Percentiles rank a stretch among this genome's conserved stretches.
phyloP scores from a whole-genome alignment of 768 basidiomycete species.

The Amanita rubescens region DNA sequence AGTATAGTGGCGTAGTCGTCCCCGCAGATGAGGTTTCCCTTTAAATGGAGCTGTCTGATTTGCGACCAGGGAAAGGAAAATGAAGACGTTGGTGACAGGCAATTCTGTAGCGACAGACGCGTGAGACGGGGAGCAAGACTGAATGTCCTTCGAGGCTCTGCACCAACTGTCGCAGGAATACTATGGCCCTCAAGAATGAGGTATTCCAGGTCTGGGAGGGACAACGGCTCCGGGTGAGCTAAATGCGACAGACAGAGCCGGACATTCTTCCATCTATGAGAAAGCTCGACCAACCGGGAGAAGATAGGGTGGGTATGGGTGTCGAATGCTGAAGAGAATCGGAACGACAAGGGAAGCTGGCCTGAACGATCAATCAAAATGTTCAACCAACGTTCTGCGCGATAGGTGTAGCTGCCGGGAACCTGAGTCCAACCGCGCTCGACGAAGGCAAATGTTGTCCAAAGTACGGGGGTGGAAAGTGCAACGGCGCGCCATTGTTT shows the following conservation, averaged over 20 bases:
- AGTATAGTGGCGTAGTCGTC: background rate
- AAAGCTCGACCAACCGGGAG: background rate
- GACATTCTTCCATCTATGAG: background rate
- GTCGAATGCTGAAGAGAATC: background rate
- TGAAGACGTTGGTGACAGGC: background rate
- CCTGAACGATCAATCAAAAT: background rate
- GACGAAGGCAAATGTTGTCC: background rate
- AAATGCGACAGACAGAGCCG: background rate
- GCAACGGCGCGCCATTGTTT: slow-evolving; percentile 3
- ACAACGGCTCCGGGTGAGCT: background rate
- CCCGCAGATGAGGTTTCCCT: slow-evolving; percentile 1
- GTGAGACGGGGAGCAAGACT: background rate
- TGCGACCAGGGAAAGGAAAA: slow-evolving; percentile 5
- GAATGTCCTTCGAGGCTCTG: background rate
- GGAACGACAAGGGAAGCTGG: background rate
- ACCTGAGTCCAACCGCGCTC: no score
- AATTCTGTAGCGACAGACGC: background rate
- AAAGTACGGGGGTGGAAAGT: background rate
- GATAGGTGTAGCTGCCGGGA: no score
- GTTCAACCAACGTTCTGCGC: background rate
- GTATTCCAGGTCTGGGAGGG: slow-evolving; percentile 1
- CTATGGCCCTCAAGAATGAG: background rate
- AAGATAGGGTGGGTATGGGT: background rate
- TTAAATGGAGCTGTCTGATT: background rate
- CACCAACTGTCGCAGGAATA: background rate